phyloP scores from a whole-genome alignment of 306 rosid genomes.

The Canavalia ensiformis region DNA sequence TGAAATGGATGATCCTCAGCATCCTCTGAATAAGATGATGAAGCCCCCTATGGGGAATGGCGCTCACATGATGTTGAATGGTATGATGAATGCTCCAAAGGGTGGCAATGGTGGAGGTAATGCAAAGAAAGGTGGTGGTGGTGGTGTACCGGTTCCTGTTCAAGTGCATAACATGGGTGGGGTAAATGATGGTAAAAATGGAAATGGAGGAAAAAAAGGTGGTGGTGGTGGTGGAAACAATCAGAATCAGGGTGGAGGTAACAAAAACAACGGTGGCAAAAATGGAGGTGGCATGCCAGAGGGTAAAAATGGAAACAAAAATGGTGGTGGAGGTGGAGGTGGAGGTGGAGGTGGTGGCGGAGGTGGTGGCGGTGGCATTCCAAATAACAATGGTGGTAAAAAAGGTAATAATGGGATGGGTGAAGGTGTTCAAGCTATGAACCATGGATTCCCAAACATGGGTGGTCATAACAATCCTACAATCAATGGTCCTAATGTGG shows the following conservation, averaged over 20 bases:
- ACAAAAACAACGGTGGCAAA: constrained; percentile 42
- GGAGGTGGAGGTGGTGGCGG: not conserved
- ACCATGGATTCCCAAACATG: constrained; percentile 56
- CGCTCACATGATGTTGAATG: constrained; percentile 56
- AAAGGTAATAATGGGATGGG: constrained; percentile 41
- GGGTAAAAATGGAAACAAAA: constrained; percentile 23
- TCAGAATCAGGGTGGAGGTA: constrained; percentile 50
- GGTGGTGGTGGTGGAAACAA: constrained; percentile 43
- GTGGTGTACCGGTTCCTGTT: constrained; percentile 46
- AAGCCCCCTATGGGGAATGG: constrained; percentile 50
- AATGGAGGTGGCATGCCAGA: constrained; percentile 39
- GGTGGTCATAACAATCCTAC: constrained; percentile 36
- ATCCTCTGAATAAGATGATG: constrained; percentile 62
- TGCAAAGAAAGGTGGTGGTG: constrained; percentile 51
- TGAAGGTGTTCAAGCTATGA: constrained; percentile 50
- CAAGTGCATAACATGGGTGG: constrained; percentile 41
- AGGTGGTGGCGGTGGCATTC: not conserved
- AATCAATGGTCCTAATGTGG: constrained; percentile 56
- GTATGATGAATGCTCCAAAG: constrained; percentile 53
- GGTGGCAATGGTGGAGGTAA: constrained; percentile 51
- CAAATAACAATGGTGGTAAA: constrained; percentile 48
- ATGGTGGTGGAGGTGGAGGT: not conserved
- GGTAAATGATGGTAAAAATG: constrained; percentile 37
- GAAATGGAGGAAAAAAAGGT: constrained; percentile 50
- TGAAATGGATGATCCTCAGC: constrained; percentile 58